A percentile compares a stretch with the other conserved stretches of the same genome.
Evolutionary conservation across 371 early-diverging fungal species (phyloP).

Genomic region (Mucor piriformis): DNA sequence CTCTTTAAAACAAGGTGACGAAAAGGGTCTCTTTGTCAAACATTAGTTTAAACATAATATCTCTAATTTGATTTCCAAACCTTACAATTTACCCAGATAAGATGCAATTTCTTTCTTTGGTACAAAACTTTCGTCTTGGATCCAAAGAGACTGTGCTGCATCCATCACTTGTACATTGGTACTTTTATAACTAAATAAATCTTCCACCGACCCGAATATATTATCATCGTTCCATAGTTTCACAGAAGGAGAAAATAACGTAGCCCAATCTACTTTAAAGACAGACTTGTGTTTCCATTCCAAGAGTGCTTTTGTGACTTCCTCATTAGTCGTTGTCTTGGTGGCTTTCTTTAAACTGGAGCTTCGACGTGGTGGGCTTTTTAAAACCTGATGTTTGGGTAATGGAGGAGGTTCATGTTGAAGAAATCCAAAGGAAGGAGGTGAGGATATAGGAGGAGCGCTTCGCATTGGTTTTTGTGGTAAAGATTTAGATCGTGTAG

Average conservation of each 20-base stretch:
- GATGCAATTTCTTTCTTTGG: conserved; percentile 29
- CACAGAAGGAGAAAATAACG: conserved; percentile 15
- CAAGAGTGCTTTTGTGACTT: conserved; percentile 18
- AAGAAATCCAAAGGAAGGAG: conserved; percentile 1
- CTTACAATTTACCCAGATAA: conserved; percentile 41
- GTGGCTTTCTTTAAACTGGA: conserved; percentile 14
- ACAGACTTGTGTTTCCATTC: conserved; percentile 39
- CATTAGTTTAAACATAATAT: not conserved
- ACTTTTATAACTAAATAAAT: conserved; percentile 5
- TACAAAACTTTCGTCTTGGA: conserved; percentile 24
- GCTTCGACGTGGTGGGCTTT: conserved; percentile 14
- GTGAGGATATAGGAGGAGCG: conserved; percentile 2
- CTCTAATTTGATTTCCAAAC: not conserved
- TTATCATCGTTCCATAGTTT: conserved; percentile 16
- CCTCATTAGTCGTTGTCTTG: conserved; percentile 7
- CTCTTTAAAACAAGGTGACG: conserved; percentile 28
- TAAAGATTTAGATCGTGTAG: conserved; percentile 17
- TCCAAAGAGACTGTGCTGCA: conserved; percentile 28
- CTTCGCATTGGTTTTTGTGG: conserved; percentile 2
- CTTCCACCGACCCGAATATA: conserved; percentile 25
- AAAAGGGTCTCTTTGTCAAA: conserved; percentile 40
- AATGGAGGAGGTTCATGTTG: not conserved
- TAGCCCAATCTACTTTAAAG: conserved; percentile 22
- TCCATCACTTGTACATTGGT: conserved; percentile 1
- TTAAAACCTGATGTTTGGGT: not conserved